Base-by-base conservation (phyloP, 495 filamentous ascomycete species). In the Aspergillus bridgeri region DNA sequence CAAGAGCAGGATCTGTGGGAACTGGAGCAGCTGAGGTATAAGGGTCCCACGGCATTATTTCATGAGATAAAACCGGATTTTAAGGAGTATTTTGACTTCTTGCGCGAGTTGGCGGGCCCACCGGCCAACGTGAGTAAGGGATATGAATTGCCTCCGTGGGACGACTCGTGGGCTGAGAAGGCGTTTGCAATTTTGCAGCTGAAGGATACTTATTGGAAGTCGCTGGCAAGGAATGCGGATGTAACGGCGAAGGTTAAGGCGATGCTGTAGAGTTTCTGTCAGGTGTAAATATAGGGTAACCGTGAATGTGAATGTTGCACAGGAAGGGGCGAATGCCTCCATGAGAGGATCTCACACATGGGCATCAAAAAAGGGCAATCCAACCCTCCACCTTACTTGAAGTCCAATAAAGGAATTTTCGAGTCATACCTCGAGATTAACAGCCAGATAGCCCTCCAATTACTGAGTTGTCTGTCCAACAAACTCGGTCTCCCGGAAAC, bases 61-160 rank as follows among this genome's bases (percentile, higher is more conserved):
- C 73, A 75, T 6, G 58, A 75, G 42, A 67, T 81, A 13, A 72
- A 71, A 53, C 78, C 79, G 1, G 76, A 81, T 53, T 81, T 81
- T 56, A 70, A 73, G 62, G 75, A 78, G 6, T 81, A 81, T 57
- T 83, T 81, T 57, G 71, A 77, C 58, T 64, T 62, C 9, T 48
- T 80, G 48, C 54, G 73, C 18, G 60, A 43, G 0, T 46, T 81
- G 33, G 76, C 78, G 18, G 78, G 79, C 0, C 67, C 75, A 17
- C 66, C 72, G 0, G 65, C 71, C 2, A 43, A 58, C 22, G 74
- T 67, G 11, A 77, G 69, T 1, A 70, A 63, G 1, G 73, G 67
- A 1, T 71, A 72, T 24, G 54, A 60, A 24, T 60, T 79, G 45
- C 72, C 73, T 4, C 61, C 53, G 7, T 80, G 70, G 52, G 69